Base-by-base conservation (phyloP, 1,284 basidiomycete species). In the Vanrija sp. region DNA sequence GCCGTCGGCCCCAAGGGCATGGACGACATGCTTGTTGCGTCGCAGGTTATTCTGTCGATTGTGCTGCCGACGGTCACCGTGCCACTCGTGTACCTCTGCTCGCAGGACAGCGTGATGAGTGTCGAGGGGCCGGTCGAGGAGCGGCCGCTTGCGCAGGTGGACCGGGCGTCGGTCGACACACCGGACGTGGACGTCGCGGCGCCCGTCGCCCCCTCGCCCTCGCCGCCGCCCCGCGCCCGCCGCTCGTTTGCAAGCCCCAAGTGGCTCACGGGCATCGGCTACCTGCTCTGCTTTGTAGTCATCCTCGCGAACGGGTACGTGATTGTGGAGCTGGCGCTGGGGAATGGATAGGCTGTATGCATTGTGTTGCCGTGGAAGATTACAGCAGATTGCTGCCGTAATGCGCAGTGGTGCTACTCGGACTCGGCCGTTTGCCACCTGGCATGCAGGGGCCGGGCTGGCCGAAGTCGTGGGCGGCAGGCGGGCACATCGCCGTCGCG, bases 31-130 rank as follows among this genome's bases (percentile, higher is more conserved):
- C 83, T 98, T 15, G 87, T 97, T 45, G 85, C 83, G 1, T 91
- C 85, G 12, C 95, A 98, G 75, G 93, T 95, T 48, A 82, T 87
- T 9, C 81, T 98, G 20, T 87, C 86, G 41, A 83, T 98, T 65
- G 84, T 92, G 4, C 82, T 98, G 16, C 95, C 94, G 0, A 95
- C 93, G 71, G 83, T 93, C 69, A 82, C 85, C 18, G 81, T 90
- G 63, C 90, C 90, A 1, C 80, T 93, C 47, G 77, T 94, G 35
- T 89, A 80, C 64, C 80, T 89, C 61, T 89, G 88, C 10, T 84
- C 85, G 2, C 84, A 80, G 5, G 82, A 82, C 56, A 71, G 78
- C 12, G 78, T 89, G 57, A 92, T 92, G 89, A 79, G 78, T 5
- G 83, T 85, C 16, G 69, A 69, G 45, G 72, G 75, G 19, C 74